phyloP scores from a whole-genome alignment of 148 eudicot species.

The Chenopodium quinoa region DNA sequence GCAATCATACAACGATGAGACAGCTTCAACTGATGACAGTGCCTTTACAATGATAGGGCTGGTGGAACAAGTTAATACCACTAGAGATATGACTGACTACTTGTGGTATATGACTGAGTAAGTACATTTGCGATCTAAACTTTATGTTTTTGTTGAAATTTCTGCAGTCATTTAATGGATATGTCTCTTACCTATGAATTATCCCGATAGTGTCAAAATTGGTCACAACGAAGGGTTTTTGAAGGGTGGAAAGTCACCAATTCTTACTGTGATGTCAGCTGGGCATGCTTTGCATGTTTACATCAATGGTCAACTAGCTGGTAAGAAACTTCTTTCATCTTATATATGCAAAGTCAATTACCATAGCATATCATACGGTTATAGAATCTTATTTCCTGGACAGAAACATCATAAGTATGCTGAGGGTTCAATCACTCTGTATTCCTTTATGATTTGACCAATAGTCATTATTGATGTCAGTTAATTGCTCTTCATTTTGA shows the following conservation, averaged over 20 bases:
- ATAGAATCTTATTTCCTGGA: not conserved
- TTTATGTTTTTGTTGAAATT: not conserved
- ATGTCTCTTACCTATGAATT: slow-evolving; percentile 8
- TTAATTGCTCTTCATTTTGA: not conserved
- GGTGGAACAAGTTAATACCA: slow-evolving; percentile 75
- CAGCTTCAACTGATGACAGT: slow-evolving; percentile 48
- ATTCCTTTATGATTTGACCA: not conserved
- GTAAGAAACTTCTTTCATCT: slow-evolving; percentile 31
- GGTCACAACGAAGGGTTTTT: slow-evolving; percentile 58
- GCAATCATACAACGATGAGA: slow-evolving; percentile 66
- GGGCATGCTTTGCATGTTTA: slow-evolving; percentile 97
- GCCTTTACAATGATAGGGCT: slow-evolving; percentile 55
- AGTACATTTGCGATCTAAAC: slow-evolving; percentile 29
- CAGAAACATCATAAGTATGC: not conserved
- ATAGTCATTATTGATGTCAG: not conserved
- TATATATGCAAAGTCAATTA: not conserved
- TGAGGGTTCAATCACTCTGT: not conserved
- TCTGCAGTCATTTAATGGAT: not conserved
- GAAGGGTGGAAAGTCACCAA: slow-evolving; percentile 62
- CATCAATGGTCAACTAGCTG: slow-evolving; percentile 76
- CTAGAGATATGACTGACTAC: slow-evolving; percentile 73
- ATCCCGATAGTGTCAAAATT: slow-evolving; percentile 56
- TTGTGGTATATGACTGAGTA: slow-evolving; percentile 92
- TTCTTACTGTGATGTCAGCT: slow-evolving; percentile 78
- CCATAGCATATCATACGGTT: not conserved